Conservation (phyloP, 371 early-diverging fungal species). For the Lichtheimia ornata region DNA sequence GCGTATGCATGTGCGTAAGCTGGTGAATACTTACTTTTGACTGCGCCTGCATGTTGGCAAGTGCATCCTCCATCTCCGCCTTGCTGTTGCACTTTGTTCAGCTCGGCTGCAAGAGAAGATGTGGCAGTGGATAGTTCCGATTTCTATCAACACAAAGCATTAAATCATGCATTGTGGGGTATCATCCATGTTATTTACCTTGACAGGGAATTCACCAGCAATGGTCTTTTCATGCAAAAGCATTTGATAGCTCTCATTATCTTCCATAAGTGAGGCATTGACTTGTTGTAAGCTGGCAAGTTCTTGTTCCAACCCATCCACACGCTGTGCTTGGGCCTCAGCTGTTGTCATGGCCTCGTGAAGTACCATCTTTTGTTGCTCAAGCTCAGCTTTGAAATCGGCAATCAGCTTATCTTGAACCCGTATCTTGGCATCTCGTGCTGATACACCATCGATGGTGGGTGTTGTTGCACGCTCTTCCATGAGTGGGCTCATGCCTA, state of each 20-base stretch:
- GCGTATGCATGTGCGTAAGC: not conserved
- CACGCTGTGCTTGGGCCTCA: conserved; percentile 28
- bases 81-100: conserved; percentile 9
- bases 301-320: conserved; percentile 48
- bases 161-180: not conserved
- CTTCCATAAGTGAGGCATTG: conserved; percentile 75
- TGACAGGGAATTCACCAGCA: conserved; percentile 65
- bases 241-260: conserved; percentile 82
- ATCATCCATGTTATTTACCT: conserved; percentile 13
- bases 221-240: conserved; percentile 79
- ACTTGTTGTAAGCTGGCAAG: conserved; percentile 55
- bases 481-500: conserved; percentile 18
- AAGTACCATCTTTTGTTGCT: conserved; percentile 25
- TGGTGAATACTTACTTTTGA: conserved; percentile 9
- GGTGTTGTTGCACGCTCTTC: conserved; percentile 5
- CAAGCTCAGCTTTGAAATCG: conserved; percentile 28
- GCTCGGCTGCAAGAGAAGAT: conserved; percentile 13
- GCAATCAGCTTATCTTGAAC: conserved; percentile 34
- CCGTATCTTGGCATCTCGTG: conserved; percentile 26
- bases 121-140: not conserved
- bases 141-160: conserved; percentile 6
- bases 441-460: conserved; percentile 9
- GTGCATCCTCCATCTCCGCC: conserved; percentile 1
- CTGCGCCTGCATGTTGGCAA: conserved; percentile 10
- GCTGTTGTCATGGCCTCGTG: conserved; percentile 34